phyloP scores from a whole-genome alignment of 495 filamentous ascomycete genomes.

The Daldinia loculata region DNA sequence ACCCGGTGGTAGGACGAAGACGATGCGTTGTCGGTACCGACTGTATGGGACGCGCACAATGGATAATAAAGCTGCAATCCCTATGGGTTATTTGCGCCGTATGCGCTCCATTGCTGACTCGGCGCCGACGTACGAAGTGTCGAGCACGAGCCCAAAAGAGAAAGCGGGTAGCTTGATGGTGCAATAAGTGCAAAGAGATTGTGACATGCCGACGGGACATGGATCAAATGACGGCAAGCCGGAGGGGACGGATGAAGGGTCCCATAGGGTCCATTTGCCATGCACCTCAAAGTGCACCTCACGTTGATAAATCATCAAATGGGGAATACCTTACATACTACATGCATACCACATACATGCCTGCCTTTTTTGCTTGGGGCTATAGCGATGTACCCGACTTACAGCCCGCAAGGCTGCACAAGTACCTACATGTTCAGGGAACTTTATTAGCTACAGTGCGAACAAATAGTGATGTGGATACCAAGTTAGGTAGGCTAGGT shows the following conservation, averaged over 20 bases:
- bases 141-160: conserved; percentile 34
- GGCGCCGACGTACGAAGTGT: conserved; percentile 21
- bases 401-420: conserved; percentile 2
- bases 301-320: too few species aligned
- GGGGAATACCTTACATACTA: not conserved
- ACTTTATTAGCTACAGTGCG: conserved; percentile 24
- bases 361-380: not conserved
- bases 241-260: conserved; percentile 33
- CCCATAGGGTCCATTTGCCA: too few species aligned
- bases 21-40: conserved; percentile 41
- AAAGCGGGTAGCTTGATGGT: conserved; percentile 37
- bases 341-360: not conserved
- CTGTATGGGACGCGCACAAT: conserved; percentile 34
- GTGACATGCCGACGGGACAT: conserved; percentile 39
- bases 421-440: conserved; percentile 19
- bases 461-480: conserved; percentile 27
- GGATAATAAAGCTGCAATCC: conserved; percentile 32
- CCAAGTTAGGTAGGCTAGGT: conserved; percentile 25
- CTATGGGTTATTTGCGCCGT: conserved; percentile 7
- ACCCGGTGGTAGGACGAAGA: conserved; percentile 3
- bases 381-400: conserved; percentile 3
- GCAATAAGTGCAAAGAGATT: conserved; percentile 35
- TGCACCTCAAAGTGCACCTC: too few species aligned
- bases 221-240: conserved; percentile 40
- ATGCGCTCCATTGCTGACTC: conserved; percentile 25